Evolutionary conservation across 768 basidiomycete species (phyloP), one percentile per base, ranked within the genome.

Genomic region (Rubroboletus satanas): DNA sequence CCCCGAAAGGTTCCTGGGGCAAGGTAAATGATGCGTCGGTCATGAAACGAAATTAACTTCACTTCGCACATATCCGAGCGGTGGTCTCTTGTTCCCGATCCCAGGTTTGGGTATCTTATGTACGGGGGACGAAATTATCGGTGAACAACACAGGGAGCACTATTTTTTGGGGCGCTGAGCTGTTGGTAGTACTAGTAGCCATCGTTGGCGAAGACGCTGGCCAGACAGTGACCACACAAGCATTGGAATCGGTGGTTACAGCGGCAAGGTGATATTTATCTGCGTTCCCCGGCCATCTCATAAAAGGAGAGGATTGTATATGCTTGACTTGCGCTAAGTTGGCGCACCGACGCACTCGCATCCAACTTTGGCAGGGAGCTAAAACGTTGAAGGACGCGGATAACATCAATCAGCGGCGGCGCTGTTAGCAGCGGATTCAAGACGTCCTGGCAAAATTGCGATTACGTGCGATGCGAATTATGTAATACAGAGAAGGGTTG

Each of bases 341-440:
- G 15, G 15, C 17, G 35, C 7, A 7, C 35, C 35, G 35, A 36
- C 7, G 14, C 35, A 35, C 15, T 37, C 17, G 9, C n/a, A 10
- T 38, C 37, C 9, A 10, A n/a, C 3, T 38, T 38, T 38, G 37
- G 37, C 37, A n/a, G n/a, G n/a, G n/a, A 4, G 9, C 14, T 17
- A 7, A 9, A 37, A 37, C 4, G 37, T 38, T 38, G 37, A 37
- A 15, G 5, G 33, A 33, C 36, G 36, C 15, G 36, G 17, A 36
- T 14, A 15, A 7, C 7, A 58, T 80, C 18, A 70, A 17, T 36
- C 36, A 36, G 36, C 35, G 15, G n/a, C n/a, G n/a, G n/a, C 7
- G 35, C 36, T 37, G 9, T n/a, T 43, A 23, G 12, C 23, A 26
- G 7, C 15, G 23, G 12, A 12, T 42, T 26, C 15, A 43, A n/a